Conservation (phyloP, 306 rosid genomes). For the Vigna trinervia region DNA sequence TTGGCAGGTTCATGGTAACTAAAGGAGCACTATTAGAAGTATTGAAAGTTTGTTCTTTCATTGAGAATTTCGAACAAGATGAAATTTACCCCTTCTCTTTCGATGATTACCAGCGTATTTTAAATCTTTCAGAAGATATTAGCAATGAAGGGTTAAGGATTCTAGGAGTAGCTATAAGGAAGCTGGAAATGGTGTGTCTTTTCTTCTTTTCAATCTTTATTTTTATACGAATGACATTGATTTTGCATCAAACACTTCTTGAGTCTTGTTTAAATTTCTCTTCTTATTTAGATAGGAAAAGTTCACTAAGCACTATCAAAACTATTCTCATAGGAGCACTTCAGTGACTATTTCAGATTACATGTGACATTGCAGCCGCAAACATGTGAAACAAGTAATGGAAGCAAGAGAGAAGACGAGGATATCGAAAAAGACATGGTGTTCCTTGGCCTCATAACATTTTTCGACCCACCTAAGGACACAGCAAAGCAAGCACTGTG, state of each 20-base stretch:
- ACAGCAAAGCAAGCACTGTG: constrained; percentile 83
- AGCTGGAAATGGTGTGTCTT: constrained; percentile 58
- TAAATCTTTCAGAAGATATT: constrained; percentile 62
- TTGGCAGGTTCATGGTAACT: constrained; percentile 63
- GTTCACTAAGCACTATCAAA: background rate
- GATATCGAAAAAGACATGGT: constrained; percentile 72
- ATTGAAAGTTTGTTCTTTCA: constrained; percentile 64
- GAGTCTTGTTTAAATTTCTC: background rate
- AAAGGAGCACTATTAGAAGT: constrained; percentile 94
- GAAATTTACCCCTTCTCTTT: constrained; percentile 49
- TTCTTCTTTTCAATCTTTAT: constrained; percentile 10
- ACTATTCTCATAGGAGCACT: background rate
- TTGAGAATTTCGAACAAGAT: constrained; percentile 55
- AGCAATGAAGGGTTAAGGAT: constrained; percentile 82
- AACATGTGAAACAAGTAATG: constrained; percentile 44
- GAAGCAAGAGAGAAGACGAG: constrained; percentile 40
- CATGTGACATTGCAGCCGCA: constrained; percentile 40
- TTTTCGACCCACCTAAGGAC: constrained; percentile 90
- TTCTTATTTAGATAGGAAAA: background rate
- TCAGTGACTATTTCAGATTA: constrained; percentile 9
- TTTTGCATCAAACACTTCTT: constrained; percentile 1
- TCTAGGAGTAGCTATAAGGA: constrained; percentile 79
- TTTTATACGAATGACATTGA: constrained; percentile 12
- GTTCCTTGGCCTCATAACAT: constrained; percentile 80
- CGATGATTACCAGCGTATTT: constrained; percentile 58